phyloP scores from a whole-genome alignment of 495 filamentous ascomycete genomes.

The Thermochaetoides thermophila region DNA sequence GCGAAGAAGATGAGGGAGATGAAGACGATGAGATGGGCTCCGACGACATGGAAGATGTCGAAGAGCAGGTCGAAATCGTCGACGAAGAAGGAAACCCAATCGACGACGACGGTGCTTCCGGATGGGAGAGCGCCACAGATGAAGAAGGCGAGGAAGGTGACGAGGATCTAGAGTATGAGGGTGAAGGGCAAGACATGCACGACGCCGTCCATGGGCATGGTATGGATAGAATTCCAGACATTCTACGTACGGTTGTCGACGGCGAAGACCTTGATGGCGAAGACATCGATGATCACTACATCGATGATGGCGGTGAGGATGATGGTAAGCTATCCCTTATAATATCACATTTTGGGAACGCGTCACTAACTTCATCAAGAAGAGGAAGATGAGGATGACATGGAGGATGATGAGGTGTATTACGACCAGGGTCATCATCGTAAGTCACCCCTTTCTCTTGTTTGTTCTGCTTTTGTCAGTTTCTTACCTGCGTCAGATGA shows the following conservation, averaged over 20 bases:
- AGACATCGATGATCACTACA: slow-evolving; percentile 42
- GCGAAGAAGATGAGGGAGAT: slow-evolving; percentile 45
- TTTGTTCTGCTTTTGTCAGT: slow-evolving; percentile 9
- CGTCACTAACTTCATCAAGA: too few relatives aligned
- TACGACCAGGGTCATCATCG: slow-evolving; percentile 56
- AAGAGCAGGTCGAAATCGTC: slow-evolving; percentile 40
- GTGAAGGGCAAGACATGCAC: slow-evolving; percentile 28
- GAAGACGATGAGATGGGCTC: slow-evolving; percentile 39
- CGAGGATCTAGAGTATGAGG: slow-evolving; percentile 35
- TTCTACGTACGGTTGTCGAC: slow-evolving; percentile 46
- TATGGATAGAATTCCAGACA: slow-evolving; percentile 33
- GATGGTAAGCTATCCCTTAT: slow-evolving; percentile 42
- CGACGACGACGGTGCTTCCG: slow-evolving; percentile 36
- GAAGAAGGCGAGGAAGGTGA: slow-evolving; percentile 41
- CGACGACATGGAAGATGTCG: slow-evolving; percentile 39
- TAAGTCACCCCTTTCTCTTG: slow-evolving; percentile 26
- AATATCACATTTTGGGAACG: too few relatives aligned
- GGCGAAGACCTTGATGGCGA: slow-evolving; percentile 48
- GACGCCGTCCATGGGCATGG: slow-evolving; percentile 26
- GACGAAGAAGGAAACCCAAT: slow-evolving; percentile 38
- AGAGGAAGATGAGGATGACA: slow-evolving; percentile 61
- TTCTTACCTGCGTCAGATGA: slow-evolving; percentile 29
- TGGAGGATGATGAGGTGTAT: slow-evolving; percentile 48
- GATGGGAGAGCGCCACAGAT: slow-evolving; percentile 43
- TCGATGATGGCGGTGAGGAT: slow-evolving; percentile 50